A percentile compares a stretch with the other conserved stretches of the same genome.
Conservation (phyloP, 371 early-diverging fungal genomes). For the Funneliformis caledonium region DNA sequence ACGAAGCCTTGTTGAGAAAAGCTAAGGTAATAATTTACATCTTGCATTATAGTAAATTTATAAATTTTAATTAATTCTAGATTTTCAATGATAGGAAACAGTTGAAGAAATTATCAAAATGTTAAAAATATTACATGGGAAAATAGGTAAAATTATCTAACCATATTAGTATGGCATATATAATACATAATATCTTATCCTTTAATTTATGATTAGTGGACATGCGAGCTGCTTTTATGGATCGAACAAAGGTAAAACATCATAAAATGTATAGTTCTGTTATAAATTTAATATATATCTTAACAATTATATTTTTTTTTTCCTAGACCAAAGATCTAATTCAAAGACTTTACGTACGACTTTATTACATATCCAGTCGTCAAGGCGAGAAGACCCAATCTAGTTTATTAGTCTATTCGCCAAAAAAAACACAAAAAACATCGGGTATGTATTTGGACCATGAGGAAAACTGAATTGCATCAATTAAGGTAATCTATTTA, state of each 20-base stretch:
- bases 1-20: not conserved
- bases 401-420: conserved; percentile 10
- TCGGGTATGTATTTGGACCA: not conserved
- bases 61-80: not conserved
- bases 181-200: not conserved
- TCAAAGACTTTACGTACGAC: conserved; percentile 24
- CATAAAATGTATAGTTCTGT: not conserved
- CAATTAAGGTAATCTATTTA: not conserved
- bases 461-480: not conserved
- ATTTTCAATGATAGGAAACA: conserved; percentile 9
- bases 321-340: conserved; percentile 23
- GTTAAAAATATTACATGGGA: conserved; percentile 20
- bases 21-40: not conserved
- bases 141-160: conserved; percentile 12
- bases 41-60: not conserved
- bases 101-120: conserved; percentile 24
- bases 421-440: conserved; percentile 1
- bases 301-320: not conserved
- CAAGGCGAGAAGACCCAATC: not conserved
- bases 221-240: conserved; percentile 33
- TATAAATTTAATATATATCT: not conserved
- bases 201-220: conserved; percentile 1
- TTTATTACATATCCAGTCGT: conserved; percentile 10
- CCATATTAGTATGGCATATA: not conserved
- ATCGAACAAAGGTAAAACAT: conserved; percentile 32